phyloP scores from a whole-genome alignment of 768 basidiomycete genomes.

The Arthromyces matolae region DNA sequence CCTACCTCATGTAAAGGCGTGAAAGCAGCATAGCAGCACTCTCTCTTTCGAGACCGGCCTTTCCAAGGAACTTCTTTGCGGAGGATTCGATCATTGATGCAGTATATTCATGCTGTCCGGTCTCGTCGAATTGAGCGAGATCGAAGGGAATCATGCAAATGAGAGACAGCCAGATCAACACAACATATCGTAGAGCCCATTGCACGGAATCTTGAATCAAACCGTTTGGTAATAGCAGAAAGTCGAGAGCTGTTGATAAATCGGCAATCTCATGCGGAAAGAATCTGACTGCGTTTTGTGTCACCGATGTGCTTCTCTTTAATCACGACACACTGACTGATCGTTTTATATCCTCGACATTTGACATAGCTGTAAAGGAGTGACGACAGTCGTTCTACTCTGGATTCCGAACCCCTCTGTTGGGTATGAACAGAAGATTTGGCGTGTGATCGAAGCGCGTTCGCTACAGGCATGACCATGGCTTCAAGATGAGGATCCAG shows the following conservation, averaged over 20 bases:
- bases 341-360: conserved; percentile 85
- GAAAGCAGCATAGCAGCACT: conserved; percentile 80
- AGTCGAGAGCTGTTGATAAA: conserved; percentile 69
- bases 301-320: conserved; percentile 10
- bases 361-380: conserved; percentile 83
- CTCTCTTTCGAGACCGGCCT: conserved; percentile 82
- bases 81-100: conserved; percentile 52
- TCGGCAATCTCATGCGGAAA: conserved; percentile 92
- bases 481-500: conserved; percentile 85
- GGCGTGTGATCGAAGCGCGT: conserved; percentile 54
- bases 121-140: conserved; percentile 78
- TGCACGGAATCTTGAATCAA: conserved; percentile 39
- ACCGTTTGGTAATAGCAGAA: conserved; percentile 47
- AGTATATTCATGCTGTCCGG: conserved; percentile 47
- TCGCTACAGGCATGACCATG: conserved; percentile 73
- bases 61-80: conserved; percentile 54
- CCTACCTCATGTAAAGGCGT: conserved; percentile 75
- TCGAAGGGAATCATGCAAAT: conserved; percentile 94
- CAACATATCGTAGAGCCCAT: conserved; percentile 82
- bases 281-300: conserved; percentile 65
- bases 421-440: conserved; percentile 34
- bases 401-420: conserved; percentile 28
- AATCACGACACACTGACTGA: conserved; percentile 55
- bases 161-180: conserved; percentile 91
- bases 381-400: conserved; percentile 50